These are phyloP conservation scores for Leptographium procerum DNA, from an alignment of 2,329 filamentous ascomycete genomes.

Conservation along the genomic window DNA sequence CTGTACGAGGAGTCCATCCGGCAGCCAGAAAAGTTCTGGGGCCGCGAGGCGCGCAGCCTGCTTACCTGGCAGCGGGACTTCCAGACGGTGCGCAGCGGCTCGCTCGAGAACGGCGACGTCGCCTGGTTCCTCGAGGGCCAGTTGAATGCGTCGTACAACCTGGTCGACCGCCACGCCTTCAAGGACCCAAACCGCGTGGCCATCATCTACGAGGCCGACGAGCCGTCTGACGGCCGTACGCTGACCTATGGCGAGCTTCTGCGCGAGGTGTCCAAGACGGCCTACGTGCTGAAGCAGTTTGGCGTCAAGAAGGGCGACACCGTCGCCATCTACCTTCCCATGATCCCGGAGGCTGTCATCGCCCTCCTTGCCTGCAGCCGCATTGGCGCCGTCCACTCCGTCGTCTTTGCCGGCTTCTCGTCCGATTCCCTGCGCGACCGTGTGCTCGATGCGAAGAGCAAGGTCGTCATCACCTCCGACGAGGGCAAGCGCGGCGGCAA, in stretches of 20 bases:
- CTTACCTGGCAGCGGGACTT: conserved; percentile 88
- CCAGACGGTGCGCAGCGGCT: conserved; percentile 72
- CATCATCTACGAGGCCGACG: conserved; percentile 98
- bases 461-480: conserved; percentile 91
- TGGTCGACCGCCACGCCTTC: conserved; percentile 91
- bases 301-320: conserved; percentile 96
- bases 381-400: conserved; percentile 92
- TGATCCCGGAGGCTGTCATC: conserved; percentile 93
- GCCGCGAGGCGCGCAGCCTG: conserved; percentile 70
- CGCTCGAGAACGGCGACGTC: conserved; percentile 66
- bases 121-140: conserved; percentile 93
- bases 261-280: conserved; percentile 76
- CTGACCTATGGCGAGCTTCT: conserved; percentile 91
- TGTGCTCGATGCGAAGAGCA: conserved; percentile 80
- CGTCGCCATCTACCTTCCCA: conserved; percentile 92
- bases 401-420: conserved; percentile 96
- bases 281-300: conserved; percentile 85
- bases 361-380: conserved; percentile 83
- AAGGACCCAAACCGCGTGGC: conserved; percentile 86
- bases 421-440: conserved; percentile 92
- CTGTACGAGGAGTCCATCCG: conserved; percentile 78
- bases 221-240: conserved; percentile 72
- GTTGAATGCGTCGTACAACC: conserved; percentile 95
- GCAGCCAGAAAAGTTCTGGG: conserved; percentile 86
- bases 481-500: conserved; percentile 98